Evolutionary conservation across 192 early-diverging fungal genomes (phyloP), one percentile per base, ranked within the genome.

Genomic region (Entomortierella lignicola): DNA sequence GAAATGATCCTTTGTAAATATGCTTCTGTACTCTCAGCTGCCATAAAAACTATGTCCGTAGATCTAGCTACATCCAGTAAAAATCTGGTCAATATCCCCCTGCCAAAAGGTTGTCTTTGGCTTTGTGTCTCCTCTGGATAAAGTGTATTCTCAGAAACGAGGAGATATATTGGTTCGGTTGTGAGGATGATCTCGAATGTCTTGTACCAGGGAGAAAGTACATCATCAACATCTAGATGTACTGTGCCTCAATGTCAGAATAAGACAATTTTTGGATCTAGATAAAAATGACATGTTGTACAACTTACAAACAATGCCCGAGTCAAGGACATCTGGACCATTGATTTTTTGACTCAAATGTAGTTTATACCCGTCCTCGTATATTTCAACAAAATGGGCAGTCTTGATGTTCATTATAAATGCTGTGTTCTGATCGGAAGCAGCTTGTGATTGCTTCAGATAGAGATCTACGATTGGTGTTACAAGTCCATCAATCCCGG

Each of bases 361-460:
- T 1, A 57, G 20, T 1, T 12, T 11, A 21, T 44, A 26, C 26
- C 13, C 20, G 26, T 53, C 55, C 17, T 39, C 39, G 23, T 32
- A 12, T 27, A 67, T 41, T 43, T 67, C 55, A n/a, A 57, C 21
- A 15, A 67, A 56, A 29, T 67, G 55, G 11, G 44, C 20, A 26
- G 60, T 3, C 8, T 30, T 62, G 42, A 62, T 1, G 12, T 50
- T 20, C 2, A 50, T 17, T 12, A 50, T 30, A 5, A 47, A n/a
- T n/a, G n/a, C n/a, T n/a, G n/a, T n/a, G n/a, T n/a, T n/a, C n/a
- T n/a, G n/a, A n/a, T n/a, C n/a, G n/a, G n/a, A n/a, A n/a, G n/a
- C n/a, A n/a, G n/a, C n/a, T n/a, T n/a, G 34, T 37, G 34, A 10
- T 10, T 7, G 34, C 34, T 7, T 7, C 34, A 37, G 34, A 10